Conservation (phyloP, 2,329 filamentous ascomycete species). For the Penicillium sp. region DNA sequence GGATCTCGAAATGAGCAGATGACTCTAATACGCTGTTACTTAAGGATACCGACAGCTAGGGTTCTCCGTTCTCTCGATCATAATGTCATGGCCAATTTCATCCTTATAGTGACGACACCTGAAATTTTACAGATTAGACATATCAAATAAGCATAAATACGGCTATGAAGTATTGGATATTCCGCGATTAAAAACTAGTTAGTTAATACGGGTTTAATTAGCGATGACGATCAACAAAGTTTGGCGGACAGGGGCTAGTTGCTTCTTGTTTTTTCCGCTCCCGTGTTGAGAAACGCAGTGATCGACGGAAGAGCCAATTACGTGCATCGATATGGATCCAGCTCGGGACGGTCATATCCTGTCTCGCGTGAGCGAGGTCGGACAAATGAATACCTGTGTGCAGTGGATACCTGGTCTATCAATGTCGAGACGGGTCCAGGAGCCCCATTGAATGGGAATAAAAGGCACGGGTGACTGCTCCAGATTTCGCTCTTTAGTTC, state of each 20-base stretch:
- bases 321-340: background rate
- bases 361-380: constrained; percentile 3
- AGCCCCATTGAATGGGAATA: no score
- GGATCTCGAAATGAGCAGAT: no score
- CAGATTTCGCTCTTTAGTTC: no score
- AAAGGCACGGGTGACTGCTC: background rate
- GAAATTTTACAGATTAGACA: no score
- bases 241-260: background rate
- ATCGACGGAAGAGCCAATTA: background rate
- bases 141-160: constrained; percentile 3
- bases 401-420: background rate
- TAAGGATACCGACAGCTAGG: no score
- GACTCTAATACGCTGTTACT: no score
- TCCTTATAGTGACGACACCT: no score
- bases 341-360: background rate
- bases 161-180: background rate
- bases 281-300: background rate
- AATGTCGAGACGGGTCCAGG: background rate
- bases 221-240: background rate
- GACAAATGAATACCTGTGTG: background rate
- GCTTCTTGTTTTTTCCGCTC: background rate
- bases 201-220: background rate
- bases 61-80: no score
- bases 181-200: background rate
- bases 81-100: no score